These are phyloP conservation scores for Diaporthe ampelina DNA, from an alignment of 2,329 filamentous ascomycete species.

Conservation along the genomic window DNA sequence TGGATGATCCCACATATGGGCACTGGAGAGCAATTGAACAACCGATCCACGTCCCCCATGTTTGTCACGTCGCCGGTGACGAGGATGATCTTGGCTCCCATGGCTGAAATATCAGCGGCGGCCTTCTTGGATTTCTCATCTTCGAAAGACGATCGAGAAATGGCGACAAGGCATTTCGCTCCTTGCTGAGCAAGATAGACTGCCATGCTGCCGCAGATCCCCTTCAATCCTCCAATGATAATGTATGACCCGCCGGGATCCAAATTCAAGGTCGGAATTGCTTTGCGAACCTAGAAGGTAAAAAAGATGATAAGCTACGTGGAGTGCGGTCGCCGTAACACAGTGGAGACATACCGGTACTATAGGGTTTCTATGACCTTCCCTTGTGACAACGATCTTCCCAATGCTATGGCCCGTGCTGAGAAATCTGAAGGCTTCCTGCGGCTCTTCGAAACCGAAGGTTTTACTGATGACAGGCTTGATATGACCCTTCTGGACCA, in stretches of 20 bases:
- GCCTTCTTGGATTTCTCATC: no score
- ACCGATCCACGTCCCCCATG: slow-evolving; percentile 55
- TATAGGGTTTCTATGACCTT: not conserved
- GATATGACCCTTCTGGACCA: slow-evolving; percentile 38
- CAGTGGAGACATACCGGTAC: slow-evolving; percentile 9
- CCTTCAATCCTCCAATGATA: slow-evolving; percentile 25
- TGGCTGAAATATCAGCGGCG: slow-evolving; percentile 46
- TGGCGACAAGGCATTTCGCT: slow-evolving; percentile 2
- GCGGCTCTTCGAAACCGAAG: slow-evolving; percentile 9
- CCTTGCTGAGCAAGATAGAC: slow-evolving; percentile 18
- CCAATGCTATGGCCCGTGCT: slow-evolving; percentile 16
- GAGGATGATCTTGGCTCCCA: slow-evolving; percentile 54
- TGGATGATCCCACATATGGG: slow-evolving; percentile 49
- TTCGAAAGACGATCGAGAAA: not conserved
- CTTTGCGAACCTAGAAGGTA: no score
- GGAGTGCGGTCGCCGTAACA: slow-evolving; percentile 5
- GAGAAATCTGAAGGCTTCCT: slow-evolving; percentile 9
- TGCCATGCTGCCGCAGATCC: slow-evolving; percentile 25
- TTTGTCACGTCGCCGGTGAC: slow-evolving; percentile 58
- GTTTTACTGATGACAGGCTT: slow-evolving; percentile 41
- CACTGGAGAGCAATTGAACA: no score
- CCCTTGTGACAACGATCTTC: slow-evolving; percentile 16
- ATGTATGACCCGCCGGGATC: not conserved
- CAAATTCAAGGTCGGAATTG: slow-evolving; percentile 5
- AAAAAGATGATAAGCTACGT: no score